Evolutionary conservation across 805 yeast genomes (phyloP), one percentile per base, ranked within the genome.

Genomic region (Isabelozyma heimii): DNA sequence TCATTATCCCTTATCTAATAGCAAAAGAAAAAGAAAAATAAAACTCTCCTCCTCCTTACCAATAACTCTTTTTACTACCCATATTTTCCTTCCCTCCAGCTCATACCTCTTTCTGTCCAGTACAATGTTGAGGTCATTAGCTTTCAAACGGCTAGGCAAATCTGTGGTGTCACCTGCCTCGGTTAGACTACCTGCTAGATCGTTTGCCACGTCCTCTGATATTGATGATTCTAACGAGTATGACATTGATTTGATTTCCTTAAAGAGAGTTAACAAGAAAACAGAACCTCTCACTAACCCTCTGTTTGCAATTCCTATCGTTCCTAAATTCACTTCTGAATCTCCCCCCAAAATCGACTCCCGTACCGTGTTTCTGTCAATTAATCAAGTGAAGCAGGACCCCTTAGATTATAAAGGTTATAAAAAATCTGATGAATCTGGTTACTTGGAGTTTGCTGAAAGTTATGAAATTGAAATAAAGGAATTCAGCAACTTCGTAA

Each of bases 191-290:
- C 35, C 35, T 30, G n/a, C n/a, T 5, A 40, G 48, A 37, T n/a
- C 20, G 8, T 42, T 46, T 20, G 48, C 48, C 12, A 46, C 48
- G 7, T 41, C 48, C 13, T 26, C 46, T 14, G 43, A 37, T 15
- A 42, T 43, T 10, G 50, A 44, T 13, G 47, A 47, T 10, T 47
- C 41, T 3, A 42, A 42, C 15, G 64, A 60, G 12, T 63, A 57
- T 46, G 67, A 63, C 40, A 61, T 63, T 45, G 65, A 63, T 51
- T 49, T 49, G 24, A 58, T 63, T 13, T 53, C 65, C 4, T 45
- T 63, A 43, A 58, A 48, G 40, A 60, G 57, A 48, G 55, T 53
- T 2, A 51, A 54, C 14, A 47, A 50, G 43, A n/a, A 30, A 5
- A 42, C 33, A 12, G 42, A n/a, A 37, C 28, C 26, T 20, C 4